A percentile compares a stretch with the other conserved stretches of the same genome.
phyloP scores from a whole-genome alignment of 768 basidiomycete genomes.

The Trametes meyenii region DNA sequence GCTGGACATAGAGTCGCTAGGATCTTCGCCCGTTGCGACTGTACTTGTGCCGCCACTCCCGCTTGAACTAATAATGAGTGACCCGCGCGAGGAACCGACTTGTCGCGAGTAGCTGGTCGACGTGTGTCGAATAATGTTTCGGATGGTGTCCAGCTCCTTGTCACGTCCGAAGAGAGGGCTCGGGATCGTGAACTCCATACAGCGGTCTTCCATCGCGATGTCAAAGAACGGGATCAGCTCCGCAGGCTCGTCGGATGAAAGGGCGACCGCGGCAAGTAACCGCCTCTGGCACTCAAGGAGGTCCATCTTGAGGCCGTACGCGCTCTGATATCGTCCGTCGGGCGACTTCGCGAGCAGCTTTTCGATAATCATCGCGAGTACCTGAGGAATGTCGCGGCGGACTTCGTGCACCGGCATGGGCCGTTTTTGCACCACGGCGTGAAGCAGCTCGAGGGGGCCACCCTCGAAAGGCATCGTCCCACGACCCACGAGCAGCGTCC shows the following conservation, averaged over 20 bases:
- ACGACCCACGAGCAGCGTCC: conserved; percentile 73
- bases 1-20: conserved; percentile 45
- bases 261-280: conserved; percentile 60
- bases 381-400: conserved; percentile 70
- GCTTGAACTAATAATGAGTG: conserved; percentile 43
- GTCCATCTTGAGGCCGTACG: conserved; percentile 68
- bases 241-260: conserved; percentile 55
- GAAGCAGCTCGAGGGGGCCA: conserved; percentile 58
- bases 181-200: conserved; percentile 72
- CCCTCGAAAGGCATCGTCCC: conserved; percentile 46
- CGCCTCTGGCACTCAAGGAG: conserved; percentile 69
- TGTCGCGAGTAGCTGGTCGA: conserved; percentile 66
- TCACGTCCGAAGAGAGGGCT: conserved; percentile 73
- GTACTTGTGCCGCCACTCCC: conserved; percentile 20
- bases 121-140: conserved; percentile 54
- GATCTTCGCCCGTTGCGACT: conserved; percentile 22
- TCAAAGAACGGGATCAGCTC: conserved; percentile 75
- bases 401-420: conserved; percentile 80
- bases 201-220: conserved; percentile 66
- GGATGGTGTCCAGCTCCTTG: conserved; percentile 67
- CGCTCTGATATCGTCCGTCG: conserved; percentile 71
- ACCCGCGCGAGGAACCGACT: conserved; percentile 46
- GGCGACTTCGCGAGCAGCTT: conserved; percentile 75
- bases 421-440: conserved; percentile 71
- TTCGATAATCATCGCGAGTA: conserved; percentile 70